Conservation (phyloP, 768 basidiomycete genomes). For the Pilatotrama ljubarskyi region DNA sequence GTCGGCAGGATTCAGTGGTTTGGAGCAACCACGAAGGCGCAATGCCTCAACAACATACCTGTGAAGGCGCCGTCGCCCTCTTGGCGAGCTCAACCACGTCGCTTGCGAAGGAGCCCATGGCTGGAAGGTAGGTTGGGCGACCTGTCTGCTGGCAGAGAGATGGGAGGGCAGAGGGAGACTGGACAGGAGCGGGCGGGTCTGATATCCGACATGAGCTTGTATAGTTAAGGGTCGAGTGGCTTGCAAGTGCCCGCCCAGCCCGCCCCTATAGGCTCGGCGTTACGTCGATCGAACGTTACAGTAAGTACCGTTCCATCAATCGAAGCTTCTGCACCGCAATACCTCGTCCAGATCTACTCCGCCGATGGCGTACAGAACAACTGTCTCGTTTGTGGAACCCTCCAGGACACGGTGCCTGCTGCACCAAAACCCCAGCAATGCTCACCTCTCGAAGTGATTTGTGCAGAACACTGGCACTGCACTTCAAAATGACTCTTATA, state of each 20-base stretch:
- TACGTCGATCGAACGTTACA: no score
- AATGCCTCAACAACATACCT: neutral
- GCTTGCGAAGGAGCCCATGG: slow-evolving; percentile 51
- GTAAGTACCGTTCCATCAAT: neutral
- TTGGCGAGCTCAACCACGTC: slow-evolving; percentile 28
- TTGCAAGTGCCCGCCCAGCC: no score
- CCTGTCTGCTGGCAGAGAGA: neutral
- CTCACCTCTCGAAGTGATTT: no score
- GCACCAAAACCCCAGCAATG: no score
- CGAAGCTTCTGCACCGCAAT: no score
- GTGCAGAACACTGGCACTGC: no score
- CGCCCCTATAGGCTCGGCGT: no score
- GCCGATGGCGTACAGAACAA: no score
- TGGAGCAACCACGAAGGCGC: neutral
- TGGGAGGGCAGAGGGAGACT: slow-evolving; percentile 4
- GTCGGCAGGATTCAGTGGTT: neutral
- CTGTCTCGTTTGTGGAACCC: no score
- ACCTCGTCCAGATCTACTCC: no score
- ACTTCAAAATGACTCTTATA: no score
- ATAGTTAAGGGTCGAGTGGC: neutral
- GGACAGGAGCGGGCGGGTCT: neutral
- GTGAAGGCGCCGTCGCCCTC: slow-evolving; percentile 4
- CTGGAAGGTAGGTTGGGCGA: neutral
- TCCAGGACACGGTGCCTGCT: no score
- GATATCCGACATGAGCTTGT: neutral